Conservation (phyloP, 2,329 filamentous ascomycete genomes). For the Aureobasidium sp. region DNA sequence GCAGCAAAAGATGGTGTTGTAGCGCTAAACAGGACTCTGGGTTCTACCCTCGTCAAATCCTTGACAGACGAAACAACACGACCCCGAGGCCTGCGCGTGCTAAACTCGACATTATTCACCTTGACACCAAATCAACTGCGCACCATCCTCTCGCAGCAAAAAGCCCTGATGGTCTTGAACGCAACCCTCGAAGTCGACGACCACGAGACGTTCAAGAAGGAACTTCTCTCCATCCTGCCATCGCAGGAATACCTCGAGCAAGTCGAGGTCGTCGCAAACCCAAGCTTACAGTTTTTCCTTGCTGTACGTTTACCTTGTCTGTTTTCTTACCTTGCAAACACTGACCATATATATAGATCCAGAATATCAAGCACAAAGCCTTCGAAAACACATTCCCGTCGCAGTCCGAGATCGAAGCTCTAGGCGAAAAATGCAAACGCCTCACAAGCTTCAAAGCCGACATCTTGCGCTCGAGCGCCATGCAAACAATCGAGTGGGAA, state of each 20-base stretch:
- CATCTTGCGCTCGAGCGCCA: slow-evolving; percentile 29
- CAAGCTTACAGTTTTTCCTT: slow-evolving; percentile 33
- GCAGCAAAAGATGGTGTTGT: slow-evolving; percentile 30
- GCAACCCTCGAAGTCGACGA: slow-evolving; percentile 33
- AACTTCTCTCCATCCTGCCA: slow-evolving; percentile 28
- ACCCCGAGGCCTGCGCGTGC: slow-evolving; percentile 29
- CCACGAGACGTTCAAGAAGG: slow-evolving; percentile 29
- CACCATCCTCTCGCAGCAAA: slow-evolving; percentile 31
- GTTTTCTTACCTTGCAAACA: too few species aligned
- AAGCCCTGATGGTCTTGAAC: slow-evolving; percentile 34
- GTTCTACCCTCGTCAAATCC: slow-evolving; percentile 25
- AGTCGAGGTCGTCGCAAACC: slow-evolving; percentile 35
- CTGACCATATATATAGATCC: not conserved
- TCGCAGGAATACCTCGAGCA: slow-evolving; percentile 31
- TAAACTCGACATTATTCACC: slow-evolving; percentile 39
- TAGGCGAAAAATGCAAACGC: slow-evolving; percentile 30
- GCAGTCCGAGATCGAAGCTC: slow-evolving; percentile 28
- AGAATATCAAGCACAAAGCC: slow-evolving; percentile 27
- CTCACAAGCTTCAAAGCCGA: slow-evolving; percentile 33
- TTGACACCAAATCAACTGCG: slow-evolving; percentile 30
- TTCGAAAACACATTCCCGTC: slow-evolving; percentile 30
- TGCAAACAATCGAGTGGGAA: slow-evolving; percentile 30
- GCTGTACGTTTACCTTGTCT: slow-evolving; percentile 25
- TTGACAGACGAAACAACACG: slow-evolving; percentile 29
- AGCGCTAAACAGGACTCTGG: slow-evolving; percentile 30